Conservation (phyloP, 2,329 filamentous ascomycete genomes). For the Juglanconis sp. region DNA sequence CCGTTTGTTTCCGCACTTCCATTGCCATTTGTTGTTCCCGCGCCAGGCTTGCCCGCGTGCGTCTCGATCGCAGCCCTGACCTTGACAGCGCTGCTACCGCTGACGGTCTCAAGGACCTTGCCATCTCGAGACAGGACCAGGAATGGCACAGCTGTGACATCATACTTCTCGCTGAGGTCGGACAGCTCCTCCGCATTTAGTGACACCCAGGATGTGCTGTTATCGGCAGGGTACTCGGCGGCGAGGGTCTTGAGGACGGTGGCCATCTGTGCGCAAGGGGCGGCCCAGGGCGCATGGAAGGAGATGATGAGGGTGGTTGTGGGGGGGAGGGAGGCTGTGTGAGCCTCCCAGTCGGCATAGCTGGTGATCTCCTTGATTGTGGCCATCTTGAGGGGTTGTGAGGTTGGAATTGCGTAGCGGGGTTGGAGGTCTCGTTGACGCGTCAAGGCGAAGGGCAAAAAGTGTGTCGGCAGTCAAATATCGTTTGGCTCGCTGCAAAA, state of each 20-base stretch:
- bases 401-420: not conserved
- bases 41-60: constrained; percentile 56
- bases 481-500: too few species aligned
- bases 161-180: constrained; percentile 87
- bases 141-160: constrained; percentile 91
- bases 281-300: constrained; percentile 96
- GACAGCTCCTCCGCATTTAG: constrained; percentile 93
- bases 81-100: constrained; percentile 83
- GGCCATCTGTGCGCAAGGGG: constrained; percentile 91
- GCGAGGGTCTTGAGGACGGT: constrained; percentile 83
- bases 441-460: not conserved
- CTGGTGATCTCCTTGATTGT: constrained; percentile 73
- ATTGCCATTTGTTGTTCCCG: constrained; percentile 30
- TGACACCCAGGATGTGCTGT: constrained; percentile 75
- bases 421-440: not conserved
- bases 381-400: constrained; percentile 52
- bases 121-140: constrained; percentile 77
- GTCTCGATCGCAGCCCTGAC: constrained; percentile 83
- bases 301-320: constrained; percentile 79
- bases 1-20: constrained; percentile 29
- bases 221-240: constrained; percentile 71
- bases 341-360: constrained; percentile 68
- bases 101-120: constrained; percentile 77
- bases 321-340: constrained; percentile 63
- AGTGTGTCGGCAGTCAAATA: too few species aligned